A percentile compares a stretch with the other conserved stretches of the same genome.
These are phyloP conservation scores for Curvularia hawaiiensis DNA, from an alignment of 2,329 filamentous ascomycete genomes.

Conservation along the genomic window DNA sequence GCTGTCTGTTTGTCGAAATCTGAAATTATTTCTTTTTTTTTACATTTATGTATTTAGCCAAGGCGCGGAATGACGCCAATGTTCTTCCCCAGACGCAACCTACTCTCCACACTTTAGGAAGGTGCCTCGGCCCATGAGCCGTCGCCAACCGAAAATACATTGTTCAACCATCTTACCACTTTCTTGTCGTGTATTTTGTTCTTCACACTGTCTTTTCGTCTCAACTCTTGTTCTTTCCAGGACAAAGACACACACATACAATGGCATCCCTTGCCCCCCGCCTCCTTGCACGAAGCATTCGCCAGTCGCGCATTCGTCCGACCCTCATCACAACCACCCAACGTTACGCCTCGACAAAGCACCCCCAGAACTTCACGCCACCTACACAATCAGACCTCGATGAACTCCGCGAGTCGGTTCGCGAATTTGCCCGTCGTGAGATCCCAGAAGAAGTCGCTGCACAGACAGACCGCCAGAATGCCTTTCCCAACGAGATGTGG, in stretches of 20 bases:
- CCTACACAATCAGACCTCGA: slow-evolving; percentile 75
- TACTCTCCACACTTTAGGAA: slow-evolving; percentile 23
- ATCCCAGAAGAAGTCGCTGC: slow-evolving; percentile 83
- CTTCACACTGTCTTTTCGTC: neutral
- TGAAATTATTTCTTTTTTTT: neutral
- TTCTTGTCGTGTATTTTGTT: neutral
- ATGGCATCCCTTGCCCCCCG: slow-evolving; percentile 43
- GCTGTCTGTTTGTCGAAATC: neutral
- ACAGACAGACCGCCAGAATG: slow-evolving; percentile 82
- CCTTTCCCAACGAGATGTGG: slow-evolving; percentile 93
- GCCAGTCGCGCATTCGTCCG: slow-evolving; percentile 35
- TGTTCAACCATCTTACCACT: slow-evolving; percentile 14
- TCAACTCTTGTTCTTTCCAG: neutral
- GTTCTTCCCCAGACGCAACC: slow-evolving; percentile 28
- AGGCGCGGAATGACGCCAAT: slow-evolving; percentile 21
- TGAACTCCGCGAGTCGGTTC: slow-evolving; percentile 81
- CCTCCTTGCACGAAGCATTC: slow-evolving; percentile 49
- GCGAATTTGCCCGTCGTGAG: slow-evolving; percentile 86
- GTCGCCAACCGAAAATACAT: slow-evolving; percentile 25
- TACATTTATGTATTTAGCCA: neutral
- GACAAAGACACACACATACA: slow-evolving; percentile 21
- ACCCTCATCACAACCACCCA: slow-evolving; percentile 21
- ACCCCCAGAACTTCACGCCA: slow-evolving; percentile 68
- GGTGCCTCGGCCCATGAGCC: slow-evolving; percentile 34
- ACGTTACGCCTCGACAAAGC: slow-evolving; percentile 68